Evolutionary conservation across 495 filamentous ascomycete genomes (phyloP), one percentile per base, ranked within the genome.

Genomic region (Xylaria cubensis): DNA sequence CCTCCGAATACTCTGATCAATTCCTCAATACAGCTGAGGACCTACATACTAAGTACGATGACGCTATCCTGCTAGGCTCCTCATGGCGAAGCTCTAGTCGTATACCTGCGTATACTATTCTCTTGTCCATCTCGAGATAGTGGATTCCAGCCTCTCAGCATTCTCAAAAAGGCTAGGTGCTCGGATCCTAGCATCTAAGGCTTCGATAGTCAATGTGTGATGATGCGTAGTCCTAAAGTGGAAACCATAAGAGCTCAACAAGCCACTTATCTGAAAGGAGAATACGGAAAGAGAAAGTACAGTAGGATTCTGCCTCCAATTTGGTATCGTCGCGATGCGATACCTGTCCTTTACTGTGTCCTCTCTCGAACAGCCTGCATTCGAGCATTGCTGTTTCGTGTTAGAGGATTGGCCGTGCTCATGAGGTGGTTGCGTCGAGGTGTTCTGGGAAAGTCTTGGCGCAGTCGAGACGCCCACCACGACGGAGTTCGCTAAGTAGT

Each of bases 361-460:
- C 46, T 67, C 36, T 9, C 65, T 13, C 4, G 29, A 32, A 48
- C 9, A 13, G 44, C 24, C 48, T 55, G 46, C 44, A 67, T 67
- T 21, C 32, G 63, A 67, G 26, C 26, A 19, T 34, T 26, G 48
- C 13, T n/a, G 29, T 67, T 39, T 67, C 32, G 29, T 67, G 46
- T 53, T 36, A 41, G 48, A 55, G 44, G 64, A 39, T 67, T 67
- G 64, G 64, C n/a, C 50, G 19, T 46, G 64, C 0, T 29, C n/a
- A 26, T 17, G 44, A 67, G n/a, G 32, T 48, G 29, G 29, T 48
- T 67, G 65, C 34, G 32, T 67, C 9, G 50, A 21, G 50, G n/a
- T 56, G 50, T 42, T 67, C 36, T 55, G 50, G 50, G 56, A 41
- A 67, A 10, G 50, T 1, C 48, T 56, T 67, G 65, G 65, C 65